Evolutionary conservation across 768 basidiomycete genomes (phyloP).

Genomic region (Suillus weaverae): DNA sequence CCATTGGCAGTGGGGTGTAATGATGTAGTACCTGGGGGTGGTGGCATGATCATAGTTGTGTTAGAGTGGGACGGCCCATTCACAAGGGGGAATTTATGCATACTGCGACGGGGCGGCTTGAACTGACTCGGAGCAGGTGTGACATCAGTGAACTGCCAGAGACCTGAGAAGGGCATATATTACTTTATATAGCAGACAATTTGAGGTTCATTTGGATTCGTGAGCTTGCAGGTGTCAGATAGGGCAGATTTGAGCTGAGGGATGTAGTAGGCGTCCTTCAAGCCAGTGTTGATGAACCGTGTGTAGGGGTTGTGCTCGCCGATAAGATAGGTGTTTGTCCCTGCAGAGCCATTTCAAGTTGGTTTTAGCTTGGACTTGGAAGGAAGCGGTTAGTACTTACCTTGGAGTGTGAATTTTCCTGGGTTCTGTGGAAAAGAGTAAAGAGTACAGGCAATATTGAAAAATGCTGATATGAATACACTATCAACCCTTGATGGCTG

Average conservation of each 20-base stretch:
- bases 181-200: too few relatives aligned
- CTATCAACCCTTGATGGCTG: too few relatives aligned
- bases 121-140: constrained; percentile 47
- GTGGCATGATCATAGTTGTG: constrained; percentile 41
- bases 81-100: constrained; percentile 70
- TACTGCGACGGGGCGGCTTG: constrained; percentile 62
- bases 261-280: constrained; percentile 78
- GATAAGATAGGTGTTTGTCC: constrained; percentile 89
- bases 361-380: neutral
- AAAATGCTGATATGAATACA: too few relatives aligned
- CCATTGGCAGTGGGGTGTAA: constrained; percentile 45
- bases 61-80: constrained; percentile 35
- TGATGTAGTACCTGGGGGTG: constrained; percentile 43
- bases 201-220: constrained; percentile 53
- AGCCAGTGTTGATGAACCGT: constrained; percentile 82
- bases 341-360: constrained; percentile 33
- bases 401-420: constrained; percentile 86
- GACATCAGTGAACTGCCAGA: too few relatives aligned
- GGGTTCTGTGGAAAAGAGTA: constrained; percentile 58
- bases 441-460: too few relatives aligned
- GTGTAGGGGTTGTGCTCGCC: constrained; percentile 70
- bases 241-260: constrained; percentile 65
- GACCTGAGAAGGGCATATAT: too few relatives aligned
- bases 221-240: constrained; percentile 33
- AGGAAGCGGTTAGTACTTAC: constrained; percentile 38